Base-by-base conservation (phyloP, 2,329 filamentous ascomycete species). In the Tolypocladium ovalisporum region DNA sequence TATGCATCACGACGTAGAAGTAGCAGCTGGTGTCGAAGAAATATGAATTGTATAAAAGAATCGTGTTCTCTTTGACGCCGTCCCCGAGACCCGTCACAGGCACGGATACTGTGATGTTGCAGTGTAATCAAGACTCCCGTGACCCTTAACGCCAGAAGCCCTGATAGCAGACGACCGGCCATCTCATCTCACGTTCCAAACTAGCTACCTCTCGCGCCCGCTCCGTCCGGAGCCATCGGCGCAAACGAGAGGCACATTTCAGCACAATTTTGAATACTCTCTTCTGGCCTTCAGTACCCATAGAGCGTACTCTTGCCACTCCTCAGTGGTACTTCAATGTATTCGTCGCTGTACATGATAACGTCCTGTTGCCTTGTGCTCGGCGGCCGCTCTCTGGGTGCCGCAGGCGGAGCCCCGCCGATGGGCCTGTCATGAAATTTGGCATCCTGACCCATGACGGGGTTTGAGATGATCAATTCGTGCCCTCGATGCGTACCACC, bases 261-360 rank as follows among this genome's bases (percentile, higher is more conserved):
- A 40, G n/a, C 10, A 24, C 40, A 5, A 12, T 42, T 4, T 2
- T 42, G 17, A 44, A 24, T 24, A 10, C 40, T 13, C 10, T 15
- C 34, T 19, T 51, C 37, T 35, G 22, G 35, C 42, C 9, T 4
- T 60, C 40, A 57, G 49, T 59, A 58, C 15, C 71, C 72, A 39
- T 71, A 73, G 0, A 75, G 58, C 1, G 62, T 61, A 55, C 68
- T 72, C 59, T 73, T 71, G 29, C 72, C 71, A 3, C 69, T 73
- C 3, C 59, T 59, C 19, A 74, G 63, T 3, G 71, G 67, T n/a
- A 68, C 62, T 2, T 75, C 70, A 6, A 58, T 51, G 2, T 64
- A 66, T 0, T 58, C 57, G 3, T 56, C 17, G 19, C 54, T 27
- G 22, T 13, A 42, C 37, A 35, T 24, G 4, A 37, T 22, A 6